Evolutionary conservation across 129 eudicot species (phyloP).

Genomic region (Chrysanthemum seticuspe): DNA sequence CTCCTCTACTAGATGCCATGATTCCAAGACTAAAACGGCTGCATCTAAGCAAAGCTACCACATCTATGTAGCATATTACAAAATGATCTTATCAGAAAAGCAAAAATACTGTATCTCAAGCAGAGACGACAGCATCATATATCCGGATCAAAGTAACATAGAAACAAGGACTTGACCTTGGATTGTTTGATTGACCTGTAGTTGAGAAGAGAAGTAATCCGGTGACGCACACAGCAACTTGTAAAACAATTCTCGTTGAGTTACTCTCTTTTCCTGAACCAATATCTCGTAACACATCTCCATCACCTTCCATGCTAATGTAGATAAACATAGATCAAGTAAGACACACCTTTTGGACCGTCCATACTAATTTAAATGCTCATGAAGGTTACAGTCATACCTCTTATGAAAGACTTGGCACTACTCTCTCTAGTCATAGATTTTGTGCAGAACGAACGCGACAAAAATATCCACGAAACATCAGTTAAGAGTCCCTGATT

Average conservation of each 20-base stretch:
- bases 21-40: slow-evolving; percentile 93
- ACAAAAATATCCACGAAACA: too few relatives aligned
- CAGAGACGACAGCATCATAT: slow-evolving; percentile 8
- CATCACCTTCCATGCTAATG: slow-evolving; percentile 92
- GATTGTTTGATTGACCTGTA: slow-evolving; percentile 80
- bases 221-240: slow-evolving; percentile 85
- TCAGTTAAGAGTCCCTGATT: too few relatives aligned
- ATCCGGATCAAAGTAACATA: background rate
- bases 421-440: slow-evolving; percentile 71
- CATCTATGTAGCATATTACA: slow-evolving; percentile 48
- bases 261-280: slow-evolving; percentile 78
- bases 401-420: slow-evolving; percentile 84
- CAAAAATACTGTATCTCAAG: background rate
- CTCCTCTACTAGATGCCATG: slow-evolving; percentile 98
- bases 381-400: slow-evolving; percentile 25
- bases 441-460: slow-evolving; percentile 56
- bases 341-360: background rate
- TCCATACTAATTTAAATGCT: background rate
- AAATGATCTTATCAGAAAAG: slow-evolving; percentile 11
- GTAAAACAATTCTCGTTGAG: slow-evolving; percentile 89
- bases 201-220: slow-evolving; percentile 73
- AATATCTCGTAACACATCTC: slow-evolving; percentile 80
- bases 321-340: background rate
- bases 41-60: slow-evolving; percentile 91
- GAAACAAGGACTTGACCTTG: slow-evolving; percentile 56